Conservation (phyloP, 306 rosid species). For the Psophocarpus tetragonolobus region DNA sequence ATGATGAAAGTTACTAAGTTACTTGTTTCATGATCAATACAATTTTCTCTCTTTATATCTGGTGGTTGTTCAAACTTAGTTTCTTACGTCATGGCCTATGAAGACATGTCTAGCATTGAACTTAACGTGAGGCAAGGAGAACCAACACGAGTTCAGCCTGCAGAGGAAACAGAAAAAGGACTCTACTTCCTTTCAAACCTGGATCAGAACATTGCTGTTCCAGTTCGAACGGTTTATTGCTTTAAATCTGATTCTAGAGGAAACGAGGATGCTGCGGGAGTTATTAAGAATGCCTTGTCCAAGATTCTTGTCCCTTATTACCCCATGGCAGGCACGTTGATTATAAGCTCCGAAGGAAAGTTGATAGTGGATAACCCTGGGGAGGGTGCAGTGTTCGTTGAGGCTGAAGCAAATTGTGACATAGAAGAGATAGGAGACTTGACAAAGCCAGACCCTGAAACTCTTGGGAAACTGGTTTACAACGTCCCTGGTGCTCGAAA, state of each 20-base stretch:
- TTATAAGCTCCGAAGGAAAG: constrained; percentile 67
- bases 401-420: constrained; percentile 70
- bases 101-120: neutral
- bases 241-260: constrained; percentile 57
- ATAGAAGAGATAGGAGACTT: constrained; percentile 45
- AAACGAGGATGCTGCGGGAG: constrained; percentile 56
- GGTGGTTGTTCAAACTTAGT: neutral
- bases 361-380: constrained; percentile 72
- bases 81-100: constrained; percentile 40
- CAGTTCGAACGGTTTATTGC: constrained; percentile 61
- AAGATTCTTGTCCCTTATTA: constrained; percentile 68
- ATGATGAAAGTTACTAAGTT: neutral
- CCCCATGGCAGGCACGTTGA: constrained; percentile 67
- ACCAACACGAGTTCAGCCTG: constrained; percentile 55
- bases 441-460: constrained; percentile 55
- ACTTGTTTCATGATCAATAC: neutral
- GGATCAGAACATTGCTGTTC: constrained; percentile 73
- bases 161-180: constrained; percentile 59
- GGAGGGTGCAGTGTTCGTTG: constrained; percentile 85
- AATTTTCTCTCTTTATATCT: neutral
- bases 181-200: constrained; percentile 71
- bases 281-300: constrained; percentile 59
- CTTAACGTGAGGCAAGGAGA: constrained; percentile 55
- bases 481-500: constrained; percentile 63
- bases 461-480: constrained; percentile 71